Percentiles rank a stretch among this genome's conserved stretches.
Evolutionary conservation across 1,284 basidiomycete genomes (phyloP).

Genomic region (Leccinum brunneo-olivaceum): DNA sequence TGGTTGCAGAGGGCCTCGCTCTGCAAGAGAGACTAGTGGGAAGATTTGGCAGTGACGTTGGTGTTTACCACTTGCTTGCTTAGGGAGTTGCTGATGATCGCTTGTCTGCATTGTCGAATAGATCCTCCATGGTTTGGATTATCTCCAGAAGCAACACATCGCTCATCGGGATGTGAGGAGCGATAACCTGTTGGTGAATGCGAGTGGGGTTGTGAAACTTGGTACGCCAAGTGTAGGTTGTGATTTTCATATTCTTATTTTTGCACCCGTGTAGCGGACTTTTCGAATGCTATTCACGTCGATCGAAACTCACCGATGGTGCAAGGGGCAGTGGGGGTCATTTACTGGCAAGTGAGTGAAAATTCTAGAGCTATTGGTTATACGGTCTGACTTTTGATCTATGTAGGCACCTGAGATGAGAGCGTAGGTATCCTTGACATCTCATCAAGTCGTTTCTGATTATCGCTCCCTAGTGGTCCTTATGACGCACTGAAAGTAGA

Average conservation of each 20-base stretch:
- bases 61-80: slow-evolving; percentile 26
- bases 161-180: slow-evolving; percentile 76
- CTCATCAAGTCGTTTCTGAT: not conserved
- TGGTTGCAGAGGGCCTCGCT: slow-evolving; percentile 53
- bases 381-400: slow-evolving; percentile 10
- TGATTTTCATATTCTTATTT: not conserved
- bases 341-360: slow-evolving; percentile 58
- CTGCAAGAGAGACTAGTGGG: slow-evolving; percentile 62
- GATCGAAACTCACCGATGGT: slow-evolving; percentile 41
- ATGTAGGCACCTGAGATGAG: slow-evolving; percentile 57
- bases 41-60: slow-evolving; percentile 66
- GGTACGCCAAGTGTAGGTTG: slow-evolving; percentile 38
- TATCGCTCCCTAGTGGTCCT: slow-evolving; percentile 38
- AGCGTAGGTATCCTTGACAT: slow-evolving; percentile 36
- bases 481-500: slow-evolving; percentile 73
- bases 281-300: slow-evolving; percentile 64
- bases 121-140: slow-evolving; percentile 59
- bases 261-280: slow-evolving; percentile 52
- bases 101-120: slow-evolving; percentile 23
- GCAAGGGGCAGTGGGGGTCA: slow-evolving; percentile 57
- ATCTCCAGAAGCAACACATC: slow-evolving; percentile 55
- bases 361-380: not conserved
- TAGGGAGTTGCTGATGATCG: not conserved
- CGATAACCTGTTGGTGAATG: slow-evolving; percentile 69
- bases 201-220: slow-evolving; percentile 63